Evolutionary conservation across 345 rosid genomes (phyloP), one percentile per base, ranked within the genome.

Genomic region (Moricandia arvensis): DNA sequence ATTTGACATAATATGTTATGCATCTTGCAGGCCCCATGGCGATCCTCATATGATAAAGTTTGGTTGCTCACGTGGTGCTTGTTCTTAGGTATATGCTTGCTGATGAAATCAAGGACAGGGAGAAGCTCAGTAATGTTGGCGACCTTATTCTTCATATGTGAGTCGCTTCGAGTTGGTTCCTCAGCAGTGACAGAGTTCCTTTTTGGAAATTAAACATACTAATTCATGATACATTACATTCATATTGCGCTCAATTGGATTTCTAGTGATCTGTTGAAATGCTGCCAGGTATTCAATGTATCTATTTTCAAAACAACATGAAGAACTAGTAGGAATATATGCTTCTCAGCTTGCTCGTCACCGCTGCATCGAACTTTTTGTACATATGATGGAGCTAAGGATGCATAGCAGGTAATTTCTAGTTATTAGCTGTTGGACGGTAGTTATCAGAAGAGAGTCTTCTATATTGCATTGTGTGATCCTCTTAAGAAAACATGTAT

Each of bases 311-410:
- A 92, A 90, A 82, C 99, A 95, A 80, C 97, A 87, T 68, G 98
- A 95, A 82, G 98, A 87, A 71, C 84, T 92, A 68, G 97, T 95
- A 72, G 98, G 99, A 62, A 86, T 95, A 66, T 95, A 92, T 83
- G 97, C 99, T 72, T 92, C 99, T 75, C 97, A 95, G 85, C 99
- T 95, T 83, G 96, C 91, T 63, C 73, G 74, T 69, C 97, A 92
- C 78, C 97, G 93, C 69, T 95, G 99, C 81, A 75, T 92, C 72
- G 99, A 95, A 78, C 96, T 95, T 77, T 95, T 90, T 77, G 98
- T 93, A 78, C 94, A 92, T 85, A 92, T 95, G 99, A 95, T 95
- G 99, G 99, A 92, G 80, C 82, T 86, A 75, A 85, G 99, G 89
- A 74, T 92, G 68, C 82, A 86, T 71, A 86, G 94, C 91, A 92